A percentile compares a stretch with the other conserved stretches of the same genome.
phyloP scores from a whole-genome alignment of 2,329 filamentous ascomycete species.

The Chlorencoelia australis region DNA sequence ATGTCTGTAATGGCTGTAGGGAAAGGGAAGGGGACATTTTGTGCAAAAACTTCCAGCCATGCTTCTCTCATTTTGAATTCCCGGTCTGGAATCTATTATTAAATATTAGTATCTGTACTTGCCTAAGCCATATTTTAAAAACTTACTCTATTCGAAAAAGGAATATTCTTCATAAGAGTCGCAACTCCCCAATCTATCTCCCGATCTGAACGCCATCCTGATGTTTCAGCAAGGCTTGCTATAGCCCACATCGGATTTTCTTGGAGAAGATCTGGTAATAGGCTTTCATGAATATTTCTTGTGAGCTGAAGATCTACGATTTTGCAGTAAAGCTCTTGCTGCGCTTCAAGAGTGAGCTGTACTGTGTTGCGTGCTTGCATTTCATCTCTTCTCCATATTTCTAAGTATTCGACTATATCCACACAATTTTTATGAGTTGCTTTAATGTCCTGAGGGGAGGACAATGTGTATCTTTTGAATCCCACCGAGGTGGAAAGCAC shows the following conservation, averaged over 20 bases:
- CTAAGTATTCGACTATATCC: background rate
- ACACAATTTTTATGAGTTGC: background rate
- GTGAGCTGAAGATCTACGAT: background rate
- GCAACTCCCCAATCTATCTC: background rate
- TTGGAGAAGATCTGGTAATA: background rate
- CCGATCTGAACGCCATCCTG: background rate
- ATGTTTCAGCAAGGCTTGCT: background rate
- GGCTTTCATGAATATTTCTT: background rate
- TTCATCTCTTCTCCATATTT: background rate
- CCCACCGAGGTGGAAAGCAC: background rate
- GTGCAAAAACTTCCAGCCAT: too few species aligned
- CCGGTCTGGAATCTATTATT: background rate
- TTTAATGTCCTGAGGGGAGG: background rate
- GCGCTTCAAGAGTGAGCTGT: background rate
- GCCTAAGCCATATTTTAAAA: background rate
- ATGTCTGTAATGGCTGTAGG: too few species aligned
- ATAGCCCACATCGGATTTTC: background rate
- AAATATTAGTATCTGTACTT: background rate
- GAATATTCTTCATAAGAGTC: background rate
- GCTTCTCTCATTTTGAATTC: too few species aligned
- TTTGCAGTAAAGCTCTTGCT: background rate
- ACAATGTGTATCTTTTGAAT: background rate
- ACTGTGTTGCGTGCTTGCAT: background rate
- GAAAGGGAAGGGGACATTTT: too few species aligned
- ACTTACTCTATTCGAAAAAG: background rate